A percentile compares a stretch with the other conserved stretches of the same genome.
Conservation (phyloP, 495 filamentous ascomycete species). For the Penicilliopsis zonata region DNA sequence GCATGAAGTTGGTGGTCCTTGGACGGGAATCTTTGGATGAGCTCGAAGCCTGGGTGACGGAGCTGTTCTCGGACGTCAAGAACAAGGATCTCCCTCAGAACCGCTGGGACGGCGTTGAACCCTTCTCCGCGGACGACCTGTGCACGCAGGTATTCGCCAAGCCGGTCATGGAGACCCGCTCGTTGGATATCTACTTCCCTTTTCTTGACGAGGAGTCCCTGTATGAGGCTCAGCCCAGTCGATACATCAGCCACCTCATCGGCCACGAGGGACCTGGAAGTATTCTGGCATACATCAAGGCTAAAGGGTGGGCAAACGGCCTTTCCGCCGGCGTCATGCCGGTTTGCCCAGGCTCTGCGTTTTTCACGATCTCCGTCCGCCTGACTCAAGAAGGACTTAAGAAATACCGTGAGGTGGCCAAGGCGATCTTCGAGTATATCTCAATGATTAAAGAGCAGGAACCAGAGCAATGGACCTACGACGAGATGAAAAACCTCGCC, state of each 20-base stretch:
- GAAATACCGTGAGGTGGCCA: conserved; percentile 76
- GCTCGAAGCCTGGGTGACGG: conserved; percentile 76
- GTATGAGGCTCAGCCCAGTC: conserved; percentile 73
- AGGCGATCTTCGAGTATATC: conserved; percentile 89
- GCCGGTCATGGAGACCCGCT: conserved; percentile 86
- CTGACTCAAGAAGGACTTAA: conserved; percentile 79
- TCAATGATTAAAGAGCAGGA: conserved; percentile 69
- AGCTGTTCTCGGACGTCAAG: conserved; percentile 69
- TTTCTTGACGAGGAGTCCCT: conserved; percentile 80
- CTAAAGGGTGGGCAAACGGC: conserved; percentile 88
- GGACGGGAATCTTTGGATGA: conserved; percentile 83
- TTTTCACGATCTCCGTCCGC: conserved; percentile 70
- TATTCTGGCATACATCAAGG: conserved; percentile 89
- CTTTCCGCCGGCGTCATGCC: conserved; percentile 66
- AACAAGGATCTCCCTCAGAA: conserved; percentile 80
- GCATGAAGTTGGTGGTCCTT: conserved; percentile 89
- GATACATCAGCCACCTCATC: conserved; percentile 87
- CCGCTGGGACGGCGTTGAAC: conserved; percentile 65
- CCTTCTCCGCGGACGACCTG: conserved; percentile 55
- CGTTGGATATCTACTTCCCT: conserved; percentile 77
- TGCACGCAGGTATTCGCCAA: conserved; percentile 83
- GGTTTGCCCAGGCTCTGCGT: conserved; percentile 70
- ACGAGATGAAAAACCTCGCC: conserved; percentile 77
- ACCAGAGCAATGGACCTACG: conserved; percentile 85
- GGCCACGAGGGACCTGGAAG: conserved; percentile 96